Percentiles rank a stretch among this genome's conserved stretches.
Conservation (phyloP, 306 rosid genomes). For the Castanopsis chinensis region DNA sequence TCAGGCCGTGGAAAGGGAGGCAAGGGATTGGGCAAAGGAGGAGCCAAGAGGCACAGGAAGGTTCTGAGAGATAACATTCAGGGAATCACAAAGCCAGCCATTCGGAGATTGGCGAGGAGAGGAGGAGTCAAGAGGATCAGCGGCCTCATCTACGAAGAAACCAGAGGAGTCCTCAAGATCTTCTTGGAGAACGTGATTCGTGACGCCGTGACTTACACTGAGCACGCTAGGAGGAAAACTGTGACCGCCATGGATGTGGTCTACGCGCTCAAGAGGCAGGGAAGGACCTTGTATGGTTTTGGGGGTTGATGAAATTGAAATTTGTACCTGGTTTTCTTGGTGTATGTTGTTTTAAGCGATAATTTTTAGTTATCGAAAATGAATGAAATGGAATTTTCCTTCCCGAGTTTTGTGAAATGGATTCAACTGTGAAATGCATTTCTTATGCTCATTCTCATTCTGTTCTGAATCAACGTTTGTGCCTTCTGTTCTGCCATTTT, state of each 20-base stretch:
- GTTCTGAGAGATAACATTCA: conserved; percentile 38
- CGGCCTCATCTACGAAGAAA: conserved; percentile 35
- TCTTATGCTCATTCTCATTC: no score
- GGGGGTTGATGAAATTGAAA: conserved; percentile 16
- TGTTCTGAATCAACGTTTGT: no score
- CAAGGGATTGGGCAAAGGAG: conserved; percentile 39
- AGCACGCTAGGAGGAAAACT: conserved; percentile 31
- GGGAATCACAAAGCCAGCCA: conserved; percentile 42
- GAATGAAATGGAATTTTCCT: neutral
- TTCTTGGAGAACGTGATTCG: conserved; percentile 35
- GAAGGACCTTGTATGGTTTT: conserved; percentile 30
- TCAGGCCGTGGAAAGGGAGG: conserved; percentile 45
- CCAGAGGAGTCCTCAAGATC: conserved; percentile 32
- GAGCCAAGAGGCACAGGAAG: conserved; percentile 38
- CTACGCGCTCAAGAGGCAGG: conserved; percentile 36
- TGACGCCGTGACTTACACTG: conserved; percentile 27
- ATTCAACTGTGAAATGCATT: no score
- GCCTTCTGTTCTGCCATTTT: no score
- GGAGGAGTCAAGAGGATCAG: conserved; percentile 41
- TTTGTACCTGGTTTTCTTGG: neutral
- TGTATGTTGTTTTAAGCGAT: neutral
- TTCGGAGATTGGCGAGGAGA: conserved; percentile 29
- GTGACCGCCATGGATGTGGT: conserved; percentile 42
- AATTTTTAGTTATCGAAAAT: neutral
- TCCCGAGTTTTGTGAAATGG: no score